Percentiles rank a stretch among this genome's conserved stretches.
Conservation (phyloP, 495 filamentous ascomycete species). For the Trichocladium antarcticum region DNA sequence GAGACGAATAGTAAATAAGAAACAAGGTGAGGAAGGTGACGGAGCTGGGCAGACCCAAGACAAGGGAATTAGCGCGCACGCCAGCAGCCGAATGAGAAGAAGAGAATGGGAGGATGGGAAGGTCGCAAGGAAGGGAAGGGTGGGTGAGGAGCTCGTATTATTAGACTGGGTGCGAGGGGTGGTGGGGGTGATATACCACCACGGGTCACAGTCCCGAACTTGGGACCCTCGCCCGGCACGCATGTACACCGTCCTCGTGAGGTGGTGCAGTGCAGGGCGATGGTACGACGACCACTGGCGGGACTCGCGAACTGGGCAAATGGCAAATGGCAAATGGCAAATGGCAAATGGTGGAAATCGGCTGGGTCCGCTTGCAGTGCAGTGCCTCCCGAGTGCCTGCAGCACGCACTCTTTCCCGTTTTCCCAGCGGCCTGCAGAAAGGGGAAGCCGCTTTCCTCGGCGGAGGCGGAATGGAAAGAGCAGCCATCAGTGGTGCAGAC, state of each 20-base stretch:
- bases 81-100: slow-evolving; percentile 42
- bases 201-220: slow-evolving; percentile 15
- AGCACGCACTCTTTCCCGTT: slow-evolving; percentile 1
- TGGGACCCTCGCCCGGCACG: not conserved
- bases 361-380: slow-evolving; percentile 1
- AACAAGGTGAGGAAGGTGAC: slow-evolving; percentile 38
- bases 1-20: slow-evolving; percentile 46
- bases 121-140: slow-evolving; percentile 39
- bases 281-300: no score
- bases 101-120: slow-evolving; percentile 38
- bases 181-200: slow-evolving; percentile 35
- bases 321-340: slow-evolving; percentile 1
- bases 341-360: not conserved
- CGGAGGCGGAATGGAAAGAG: not conserved
- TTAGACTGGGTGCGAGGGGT: slow-evolving; percentile 19
- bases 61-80: slow-evolving; percentile 48
- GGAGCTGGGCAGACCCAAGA: slow-evolving; percentile 45
- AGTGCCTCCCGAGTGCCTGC: slow-evolving; percentile 9
- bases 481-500: not conserved
- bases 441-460: not conserved
- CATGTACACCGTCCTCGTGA: not conserved
- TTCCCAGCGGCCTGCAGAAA: not conserved
- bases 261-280: not conserved
- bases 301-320: no score
- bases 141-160: slow-evolving; percentile 38